Conservation (phyloP, 345 rosid species). For the Euphorbia tirucalli region DNA sequence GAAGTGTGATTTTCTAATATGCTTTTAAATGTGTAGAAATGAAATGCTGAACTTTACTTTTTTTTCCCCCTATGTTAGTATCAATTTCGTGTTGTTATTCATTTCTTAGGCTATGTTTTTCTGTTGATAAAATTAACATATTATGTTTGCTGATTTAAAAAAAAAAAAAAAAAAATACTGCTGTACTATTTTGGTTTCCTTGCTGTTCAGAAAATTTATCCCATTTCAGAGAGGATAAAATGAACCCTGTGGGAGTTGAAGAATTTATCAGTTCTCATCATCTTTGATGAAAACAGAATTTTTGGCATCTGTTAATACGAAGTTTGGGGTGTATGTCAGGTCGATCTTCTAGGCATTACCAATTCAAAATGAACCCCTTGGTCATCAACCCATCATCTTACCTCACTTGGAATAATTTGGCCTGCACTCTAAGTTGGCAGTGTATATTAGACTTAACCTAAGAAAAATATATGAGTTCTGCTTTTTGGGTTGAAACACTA, state of each 20-base stretch:
- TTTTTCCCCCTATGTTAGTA: not conserved
- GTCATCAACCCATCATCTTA: not conserved
- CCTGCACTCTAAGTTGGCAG: not conserved
- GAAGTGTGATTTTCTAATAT: not conserved
- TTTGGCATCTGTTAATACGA: not conserved
- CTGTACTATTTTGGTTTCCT: not conserved
- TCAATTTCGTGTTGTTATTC: not conserved
- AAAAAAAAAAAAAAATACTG: not conserved
- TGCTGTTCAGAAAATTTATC: not conserved
- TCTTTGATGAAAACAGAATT: not conserved
- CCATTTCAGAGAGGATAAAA: not conserved
- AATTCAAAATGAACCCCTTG: not conserved
- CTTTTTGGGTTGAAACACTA: not conserved
- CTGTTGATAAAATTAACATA: not conserved
- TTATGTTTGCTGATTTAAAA: too few relatives aligned
- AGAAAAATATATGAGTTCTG: not conserved
- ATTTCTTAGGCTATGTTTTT: constrained; percentile 3
- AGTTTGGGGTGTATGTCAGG: not conserved
- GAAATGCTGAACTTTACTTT: not conserved
- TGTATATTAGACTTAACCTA: not conserved
- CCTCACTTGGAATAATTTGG: not conserved
- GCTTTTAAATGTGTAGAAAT: not conserved
- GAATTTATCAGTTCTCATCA: constrained; percentile 1
- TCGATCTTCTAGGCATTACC: not conserved
- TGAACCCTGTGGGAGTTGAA: not conserved